These are phyloP conservation scores for Botrytis fragariae DNA, from an alignment of 2,329 filamentous ascomycete species.

Conservation along the genomic window DNA sequence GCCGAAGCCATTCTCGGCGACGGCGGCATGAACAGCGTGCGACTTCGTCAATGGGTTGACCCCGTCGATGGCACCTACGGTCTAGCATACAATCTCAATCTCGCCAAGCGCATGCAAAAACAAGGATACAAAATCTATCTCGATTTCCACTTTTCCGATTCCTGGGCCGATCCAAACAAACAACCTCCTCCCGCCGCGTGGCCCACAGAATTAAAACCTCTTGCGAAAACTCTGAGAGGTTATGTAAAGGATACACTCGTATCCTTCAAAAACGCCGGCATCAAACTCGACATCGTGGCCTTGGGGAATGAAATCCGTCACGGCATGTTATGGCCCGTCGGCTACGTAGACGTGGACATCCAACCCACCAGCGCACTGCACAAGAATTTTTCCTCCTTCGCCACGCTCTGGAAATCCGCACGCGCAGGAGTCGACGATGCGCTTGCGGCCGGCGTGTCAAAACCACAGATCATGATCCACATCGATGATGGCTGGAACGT, in stretches of 20 bases:
- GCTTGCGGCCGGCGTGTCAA: conserved; percentile 43
- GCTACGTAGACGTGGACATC: conserved; percentile 47
- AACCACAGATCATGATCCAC: conserved; percentile 70
- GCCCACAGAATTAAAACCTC: conserved; percentile 55
- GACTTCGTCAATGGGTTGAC: conserved; percentile 70
- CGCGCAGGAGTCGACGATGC: conserved; percentile 62
- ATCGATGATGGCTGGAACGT: conserved; percentile 72
- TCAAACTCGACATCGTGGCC: conserved; percentile 60
- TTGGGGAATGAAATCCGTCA: conserved; percentile 73
- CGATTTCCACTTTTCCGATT: conserved; percentile 63
- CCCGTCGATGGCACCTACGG: conserved; percentile 62
- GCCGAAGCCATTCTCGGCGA: conserved; percentile 62
- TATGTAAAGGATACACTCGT: conserved; percentile 64
- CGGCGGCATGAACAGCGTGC: conserved; percentile 65
- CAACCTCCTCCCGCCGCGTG: conserved; percentile 63
- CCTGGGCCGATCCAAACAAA: conserved; percentile 66
- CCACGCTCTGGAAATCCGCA: conserved; percentile 58
- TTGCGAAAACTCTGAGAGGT: conserved; percentile 61
- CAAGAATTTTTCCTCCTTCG: conserved; percentile 56
- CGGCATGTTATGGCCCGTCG: conserved; percentile 65
- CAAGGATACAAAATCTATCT: conserved; percentile 58
- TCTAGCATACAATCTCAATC: conserved; percentile 64
- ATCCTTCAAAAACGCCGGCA: conserved; percentile 54
- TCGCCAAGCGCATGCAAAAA: conserved; percentile 61
- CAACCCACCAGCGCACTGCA: conserved; percentile 37